Percentiles rank a stretch among this genome's conserved stretches.
Conservation (phyloP, 176 grass and related monocot species). For the Oryza coarctata region DNA sequence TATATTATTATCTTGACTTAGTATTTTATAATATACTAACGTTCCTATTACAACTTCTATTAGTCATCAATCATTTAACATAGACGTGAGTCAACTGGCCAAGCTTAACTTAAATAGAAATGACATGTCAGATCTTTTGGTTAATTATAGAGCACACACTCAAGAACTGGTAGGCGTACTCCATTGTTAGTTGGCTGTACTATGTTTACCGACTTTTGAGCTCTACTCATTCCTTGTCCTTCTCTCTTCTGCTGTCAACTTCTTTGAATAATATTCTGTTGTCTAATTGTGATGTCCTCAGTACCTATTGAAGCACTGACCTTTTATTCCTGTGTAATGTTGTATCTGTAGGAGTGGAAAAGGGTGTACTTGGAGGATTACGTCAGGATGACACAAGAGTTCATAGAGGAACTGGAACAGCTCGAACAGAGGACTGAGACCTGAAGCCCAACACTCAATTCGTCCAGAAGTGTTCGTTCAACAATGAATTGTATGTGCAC, state of each 20-base stretch:
- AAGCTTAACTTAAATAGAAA: neutral
- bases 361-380: constrained; percentile 62
- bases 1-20: too few relatives aligned
- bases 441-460: constrained; percentile 43
- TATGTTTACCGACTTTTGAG: neutral
- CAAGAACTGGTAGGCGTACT: neutral
- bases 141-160: neutral
- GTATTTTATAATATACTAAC: too few relatives aligned
- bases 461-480: constrained; percentile 27
- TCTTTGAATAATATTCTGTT: neutral
- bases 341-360: constrained; percentile 66
- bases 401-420: constrained; percentile 53
- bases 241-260: neutral
- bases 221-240: neutral
- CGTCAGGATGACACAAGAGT: constrained; percentile 63
- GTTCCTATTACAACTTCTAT: too few relatives aligned
- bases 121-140: neutral
- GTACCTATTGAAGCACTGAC: neutral
- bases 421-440: constrained; percentile 31
- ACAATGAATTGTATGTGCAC: neutral
- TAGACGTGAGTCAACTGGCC: neutral
- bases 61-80: too few relatives aligned
- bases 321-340: neutral
- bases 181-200: neutral
- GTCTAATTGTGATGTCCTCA: neutral